Evolutionary conservation across 2,329 filamentous ascomycete genomes (phyloP), one percentile per base, ranked within the genome.

Genomic region (Diplodia seriata): DNA sequence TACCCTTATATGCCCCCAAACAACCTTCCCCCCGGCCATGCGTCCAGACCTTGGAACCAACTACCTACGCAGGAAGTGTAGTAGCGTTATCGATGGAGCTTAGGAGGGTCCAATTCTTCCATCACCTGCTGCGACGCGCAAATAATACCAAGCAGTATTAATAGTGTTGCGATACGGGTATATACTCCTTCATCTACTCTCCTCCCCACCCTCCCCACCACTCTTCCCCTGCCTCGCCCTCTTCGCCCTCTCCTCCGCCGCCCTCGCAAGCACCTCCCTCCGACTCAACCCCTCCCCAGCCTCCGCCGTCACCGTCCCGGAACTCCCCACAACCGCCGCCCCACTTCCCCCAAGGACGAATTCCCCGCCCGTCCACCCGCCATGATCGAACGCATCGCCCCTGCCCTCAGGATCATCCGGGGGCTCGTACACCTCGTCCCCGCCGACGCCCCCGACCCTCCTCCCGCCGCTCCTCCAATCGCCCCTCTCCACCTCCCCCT

Each of bases 401-500:
- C 76, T 75, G 50, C 29, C 23, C 66, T 68, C 66, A 20, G 57
- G 53, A 55, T 59, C 56, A 14, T 18, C 33, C 20, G 70, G 71
- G 0, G 75, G 75, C 11, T 77, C 73, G 57, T 77, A 78, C 55
- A 72, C 78, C 53, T 75, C 76, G n/a, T 76, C 72, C 14, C 65
- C 65, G 3, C 43, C 54, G 1, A 47, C 43, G 0, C 50, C 66
- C 0, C 76, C 74, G 1, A 78, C 77, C 53, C 73, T 77, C 54
- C 70, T 70, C 1, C 94, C 94, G 0, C 89, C 15, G 2, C 2
- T 85, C 74, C 85, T 90, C 89, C 91, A 97, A 81, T 97, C 93
- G 18, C 87, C 91, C 59, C 82, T 83, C 68, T 91, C 90, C 3
- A 97, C 94, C 82, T 97, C 94, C 62, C 85, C 85, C 83, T 98